These are phyloP conservation scores for Aureobasidium musti DNA, from an alignment of 2,329 filamentous ascomycete species.

Conservation along the genomic window DNA sequence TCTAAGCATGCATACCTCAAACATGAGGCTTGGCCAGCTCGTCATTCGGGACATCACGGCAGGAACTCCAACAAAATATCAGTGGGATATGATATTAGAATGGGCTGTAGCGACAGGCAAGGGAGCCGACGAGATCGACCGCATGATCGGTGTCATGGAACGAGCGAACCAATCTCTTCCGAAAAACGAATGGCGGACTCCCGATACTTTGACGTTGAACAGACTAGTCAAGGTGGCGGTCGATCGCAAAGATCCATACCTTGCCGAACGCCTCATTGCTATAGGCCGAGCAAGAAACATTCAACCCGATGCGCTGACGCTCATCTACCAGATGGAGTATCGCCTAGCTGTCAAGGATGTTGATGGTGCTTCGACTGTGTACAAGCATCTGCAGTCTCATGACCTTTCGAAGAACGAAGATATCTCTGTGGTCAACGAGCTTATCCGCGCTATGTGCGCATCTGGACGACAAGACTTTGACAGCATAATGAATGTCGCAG, in stretches of 20 bases:
- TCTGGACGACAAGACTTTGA: slow-evolving; percentile 65
- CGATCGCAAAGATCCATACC: slow-evolving; percentile 66
- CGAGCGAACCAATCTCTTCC: slow-evolving; percentile 50
- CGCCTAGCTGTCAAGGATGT: slow-evolving; percentile 72
- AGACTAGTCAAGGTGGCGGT: slow-evolving; percentile 71
- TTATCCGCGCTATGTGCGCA: slow-evolving; percentile 68
- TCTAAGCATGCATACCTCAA: slow-evolving; percentile 48
- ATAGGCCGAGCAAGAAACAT: slow-evolving; percentile 68
- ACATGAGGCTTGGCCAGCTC: slow-evolving; percentile 63
- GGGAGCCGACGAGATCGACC: slow-evolving; percentile 68
- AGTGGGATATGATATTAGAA: slow-evolving; percentile 72
- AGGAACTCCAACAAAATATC: slow-evolving; percentile 37
- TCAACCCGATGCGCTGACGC: slow-evolving; percentile 67
- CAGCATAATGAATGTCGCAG: slow-evolving; percentile 70
- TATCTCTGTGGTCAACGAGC: slow-evolving; percentile 66
- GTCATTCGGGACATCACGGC: slow-evolving; percentile 53
- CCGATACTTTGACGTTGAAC: slow-evolving; percentile 73
- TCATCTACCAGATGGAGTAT: slow-evolving; percentile 73
- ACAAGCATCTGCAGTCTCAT: slow-evolving; percentile 61
- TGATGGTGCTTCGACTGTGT: slow-evolving; percentile 67
- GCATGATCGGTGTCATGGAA: slow-evolving; percentile 70
- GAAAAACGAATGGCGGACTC: not conserved
- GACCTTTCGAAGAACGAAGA: slow-evolving; percentile 62
- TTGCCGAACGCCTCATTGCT: slow-evolving; percentile 71
- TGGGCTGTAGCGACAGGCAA: slow-evolving; percentile 74